A percentile compares a stretch with the other conserved stretches of the same genome.
These are phyloP conservation scores for Aspergillus affinis DNA, from an alignment of 495 filamentous ascomycete genomes.

Conservation along the genomic window DNA sequence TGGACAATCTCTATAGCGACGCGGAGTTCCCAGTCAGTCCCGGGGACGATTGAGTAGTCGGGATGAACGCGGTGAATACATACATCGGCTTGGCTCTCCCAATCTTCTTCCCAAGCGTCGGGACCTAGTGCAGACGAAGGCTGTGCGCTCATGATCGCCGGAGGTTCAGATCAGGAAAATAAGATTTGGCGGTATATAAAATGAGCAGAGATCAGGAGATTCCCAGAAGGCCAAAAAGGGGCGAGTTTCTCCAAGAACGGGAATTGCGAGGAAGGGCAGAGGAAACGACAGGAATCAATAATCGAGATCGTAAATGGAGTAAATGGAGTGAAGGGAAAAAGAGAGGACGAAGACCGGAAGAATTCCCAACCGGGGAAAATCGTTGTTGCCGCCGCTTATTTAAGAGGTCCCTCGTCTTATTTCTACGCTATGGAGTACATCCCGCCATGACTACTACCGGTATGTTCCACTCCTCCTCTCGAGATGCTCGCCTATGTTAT, in stretches of 20 bases:
- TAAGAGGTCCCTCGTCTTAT: slow-evolving; percentile 11
- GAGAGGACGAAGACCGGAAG: background rate
- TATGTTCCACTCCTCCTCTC: background rate
- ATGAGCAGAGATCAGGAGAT: slow-evolving; percentile 9
- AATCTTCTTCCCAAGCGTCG: slow-evolving; percentile 91
- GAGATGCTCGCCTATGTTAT: background rate
- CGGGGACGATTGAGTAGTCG: background rate
- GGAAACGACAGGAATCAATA: too few relatives aligned
- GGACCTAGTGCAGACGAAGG: slow-evolving; percentile 48
- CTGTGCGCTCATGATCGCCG: slow-evolving; percentile 51
- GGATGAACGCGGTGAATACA: slow-evolving; percentile 8
- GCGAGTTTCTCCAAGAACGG: background rate
- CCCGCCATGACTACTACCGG: background rate
- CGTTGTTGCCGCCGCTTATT: slow-evolving; percentile 17
- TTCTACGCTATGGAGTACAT: background rate
- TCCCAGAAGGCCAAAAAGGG: slow-evolving; percentile 1
- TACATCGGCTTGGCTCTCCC: slow-evolving; percentile 78
- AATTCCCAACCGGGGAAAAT: slow-evolving; percentile 9
- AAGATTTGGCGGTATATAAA: background rate
- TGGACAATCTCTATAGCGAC: slow-evolving; percentile 38
- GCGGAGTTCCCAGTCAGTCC: background rate
- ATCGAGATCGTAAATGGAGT: too few relatives aligned
- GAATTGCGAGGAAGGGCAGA: background rate
- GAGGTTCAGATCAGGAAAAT: too few relatives aligned
- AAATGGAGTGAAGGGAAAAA: background rate